Conservation (phyloP, 495 filamentous ascomycete genomes). For the Neurospora sp. region DNA sequence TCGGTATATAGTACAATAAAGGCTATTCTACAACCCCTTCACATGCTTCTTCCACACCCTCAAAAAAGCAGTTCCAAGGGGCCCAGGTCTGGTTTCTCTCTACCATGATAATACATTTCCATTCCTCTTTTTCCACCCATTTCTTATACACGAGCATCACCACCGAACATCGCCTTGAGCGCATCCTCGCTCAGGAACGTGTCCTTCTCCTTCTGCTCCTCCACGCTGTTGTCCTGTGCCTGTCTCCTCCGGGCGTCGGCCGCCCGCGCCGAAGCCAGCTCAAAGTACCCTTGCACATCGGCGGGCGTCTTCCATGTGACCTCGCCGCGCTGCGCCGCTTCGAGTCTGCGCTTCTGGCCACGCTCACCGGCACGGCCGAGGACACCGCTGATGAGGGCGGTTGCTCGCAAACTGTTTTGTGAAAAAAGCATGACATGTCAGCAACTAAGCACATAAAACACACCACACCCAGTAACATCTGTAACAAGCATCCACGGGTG, state of each 20-base stretch:
- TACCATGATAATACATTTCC: background rate
- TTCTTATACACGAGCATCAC: background rate
- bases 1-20: background rate
- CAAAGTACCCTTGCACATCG: slow-evolving; percentile 22
- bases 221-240: background rate
- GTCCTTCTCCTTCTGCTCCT: background rate
- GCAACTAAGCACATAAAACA: background rate
- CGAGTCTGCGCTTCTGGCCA: slow-evolving; percentile 56
- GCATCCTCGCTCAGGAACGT: background rate
- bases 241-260: background rate
- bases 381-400: slow-evolving; percentile 72
- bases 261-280: background rate
- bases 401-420: slow-evolving; percentile 57
- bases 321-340: slow-evolving; percentile 47
- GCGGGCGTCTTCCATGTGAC: slow-evolving; percentile 45
- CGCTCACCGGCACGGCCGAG: slow-evolving; percentile 75
- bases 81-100: background rate
- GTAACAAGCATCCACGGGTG: background rate
- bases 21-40: background rate
- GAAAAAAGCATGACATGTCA: slow-evolving; percentile 28
- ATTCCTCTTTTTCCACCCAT: background rate
- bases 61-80: background rate
- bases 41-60: background rate
- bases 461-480: background rate
- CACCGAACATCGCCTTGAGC: background rate